Base-by-base conservation (phyloP, 2,329 filamentous ascomycete species). In the Cylindrodendrum hubeiense region DNA sequence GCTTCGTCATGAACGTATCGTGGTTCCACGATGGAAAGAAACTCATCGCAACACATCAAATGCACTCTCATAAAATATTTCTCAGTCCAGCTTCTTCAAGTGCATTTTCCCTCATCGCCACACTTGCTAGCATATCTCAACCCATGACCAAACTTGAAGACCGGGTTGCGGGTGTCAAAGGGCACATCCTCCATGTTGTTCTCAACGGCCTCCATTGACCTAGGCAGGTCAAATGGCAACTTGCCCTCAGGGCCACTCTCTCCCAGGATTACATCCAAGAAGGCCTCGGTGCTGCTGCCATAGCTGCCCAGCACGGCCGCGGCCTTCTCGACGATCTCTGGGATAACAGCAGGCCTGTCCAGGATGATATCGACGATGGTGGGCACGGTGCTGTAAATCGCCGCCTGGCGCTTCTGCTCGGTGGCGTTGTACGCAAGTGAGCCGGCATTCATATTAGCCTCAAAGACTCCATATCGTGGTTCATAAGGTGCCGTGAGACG, bases 301-400 rank as follows among this genome's bases (percentile, higher is more conserved):
- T 76, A 84, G 63, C 77, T 83, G 3, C 71, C 81, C 17, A 82
- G 56, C 0, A 83, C 55, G 1, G 81, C 82, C 0, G 75, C 69
- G 1, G 80, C 80, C 5, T 76, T 53, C 28, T 81, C 79, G 0
- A 75, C 76, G 9, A 84, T 70, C 61, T 83, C 81, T 2, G 82
- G 81, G 3, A 85, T 75, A 1, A 78, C 80, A 1, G 81, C 80
- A 0, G 81, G 81, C 0, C 82, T 78, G 41, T 82, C 78, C 4
- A 83, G 75, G 37, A 78, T 79, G 28, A 83, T 76, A 55, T 83
- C 81, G 3, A 83, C 80, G 15, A 83, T 78, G 3, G 80, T 80
- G 3, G 80, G 79, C 0, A 81, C 78, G 0, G 77, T 67, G 6
- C 56, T 21, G 72, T 79, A 82, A 49, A 83, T 82, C 8, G 59